These are phyloP conservation scores for Pseudohalonectria lignicola DNA, from an alignment of 2,329 filamentous ascomycete species.

Conservation along the genomic window DNA sequence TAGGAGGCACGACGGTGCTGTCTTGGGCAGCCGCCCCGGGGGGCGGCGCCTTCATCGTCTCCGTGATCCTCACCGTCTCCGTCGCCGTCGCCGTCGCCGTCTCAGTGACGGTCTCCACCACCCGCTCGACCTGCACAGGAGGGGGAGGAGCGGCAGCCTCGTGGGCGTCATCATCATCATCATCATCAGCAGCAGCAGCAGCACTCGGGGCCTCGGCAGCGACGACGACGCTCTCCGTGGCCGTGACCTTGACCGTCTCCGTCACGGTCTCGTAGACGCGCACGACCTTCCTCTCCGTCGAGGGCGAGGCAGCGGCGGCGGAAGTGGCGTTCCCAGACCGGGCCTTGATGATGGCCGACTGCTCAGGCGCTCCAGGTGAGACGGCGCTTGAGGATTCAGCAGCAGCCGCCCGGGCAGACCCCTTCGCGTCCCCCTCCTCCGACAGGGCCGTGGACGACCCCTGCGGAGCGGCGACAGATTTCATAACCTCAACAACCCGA, in stretches of 20 bases:
- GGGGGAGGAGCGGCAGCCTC: too few relatives aligned
- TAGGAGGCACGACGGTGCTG: too few relatives aligned
- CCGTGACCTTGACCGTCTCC: constrained; percentile 9
- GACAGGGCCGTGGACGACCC: not conserved
- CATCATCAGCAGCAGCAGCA: not conserved
- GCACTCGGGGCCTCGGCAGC: not conserved
- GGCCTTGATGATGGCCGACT: not conserved
- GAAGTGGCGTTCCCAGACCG: constrained; percentile 4
- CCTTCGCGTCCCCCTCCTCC: not conserved
- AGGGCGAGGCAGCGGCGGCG: not conserved
- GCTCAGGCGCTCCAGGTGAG: not conserved
- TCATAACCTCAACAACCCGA: not conserved
- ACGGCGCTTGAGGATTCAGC: not conserved
- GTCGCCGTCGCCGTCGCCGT: constrained; percentile 12
- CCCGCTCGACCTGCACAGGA: constrained; percentile 10
- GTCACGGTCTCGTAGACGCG: constrained; percentile 12
- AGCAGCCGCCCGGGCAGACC: not conserved
- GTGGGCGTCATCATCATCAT: constrained; percentile 12
- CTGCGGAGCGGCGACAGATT: not conserved
- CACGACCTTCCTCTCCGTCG: constrained; percentile 10
- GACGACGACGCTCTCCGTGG: constrained; percentile 4
- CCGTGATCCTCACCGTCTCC: constrained; percentile 11
- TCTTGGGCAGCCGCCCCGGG: too few relatives aligned
- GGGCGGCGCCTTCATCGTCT: too few relatives aligned
- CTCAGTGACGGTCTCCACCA: constrained; percentile 5